Percentiles rank a stretch among this genome's conserved stretches.
These are phyloP conservation scores for Boletus rubroflammeus DNA, from an alignment of 768 basidiomycete species.

Conservation along the genomic window DNA sequence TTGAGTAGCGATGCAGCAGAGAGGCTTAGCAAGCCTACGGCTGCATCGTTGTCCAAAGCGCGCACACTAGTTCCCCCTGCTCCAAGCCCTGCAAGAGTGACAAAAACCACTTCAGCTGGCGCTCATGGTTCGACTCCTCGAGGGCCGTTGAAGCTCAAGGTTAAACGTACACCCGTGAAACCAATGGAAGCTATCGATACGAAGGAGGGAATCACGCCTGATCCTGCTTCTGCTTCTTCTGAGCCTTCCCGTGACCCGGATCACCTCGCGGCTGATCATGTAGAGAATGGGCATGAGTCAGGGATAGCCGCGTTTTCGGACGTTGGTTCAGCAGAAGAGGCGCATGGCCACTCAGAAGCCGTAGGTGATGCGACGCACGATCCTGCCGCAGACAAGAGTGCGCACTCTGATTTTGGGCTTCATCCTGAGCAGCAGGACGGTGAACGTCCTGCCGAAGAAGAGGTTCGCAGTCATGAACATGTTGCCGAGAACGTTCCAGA, in stretches of 20 bases:
- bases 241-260: slow-evolving; percentile 22
- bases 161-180: slow-evolving; percentile 25
- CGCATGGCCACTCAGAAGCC: slow-evolving; percentile 16
- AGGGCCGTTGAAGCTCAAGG: slow-evolving; percentile 28
- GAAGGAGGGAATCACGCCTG: slow-evolving; percentile 17
- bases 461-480: slow-evolving; percentile 2
- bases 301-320: slow-evolving; percentile 14
- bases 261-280: slow-evolving; percentile 16
- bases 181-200: slow-evolving; percentile 17
- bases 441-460: slow-evolving; percentile 6
- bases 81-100: slow-evolving; percentile 23
- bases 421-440: slow-evolving; percentile 11
- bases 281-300: slow-evolving; percentile 26
- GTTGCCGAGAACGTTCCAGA: slow-evolving; percentile 1
- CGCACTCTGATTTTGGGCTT: slow-evolving; percentile 9
- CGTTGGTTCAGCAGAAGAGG: slow-evolving; percentile 18
- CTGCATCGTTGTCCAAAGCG: slow-evolving; percentile 66
- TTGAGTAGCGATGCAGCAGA: slow-evolving; percentile 54
- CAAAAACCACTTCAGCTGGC: slow-evolving; percentile 30
- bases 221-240: slow-evolving; percentile 25
- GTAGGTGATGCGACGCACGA: slow-evolving; percentile 7
- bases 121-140: slow-evolving; percentile 27
- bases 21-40: slow-evolving; percentile 78
- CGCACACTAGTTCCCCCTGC: slow-evolving; percentile 32
- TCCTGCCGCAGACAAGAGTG: slow-evolving; percentile 3